Evolutionary conservation across 2,329 filamentous ascomycete genomes (phyloP), one percentile per base, ranked within the genome.

Genomic region (Orbilia brochopaga): DNA sequence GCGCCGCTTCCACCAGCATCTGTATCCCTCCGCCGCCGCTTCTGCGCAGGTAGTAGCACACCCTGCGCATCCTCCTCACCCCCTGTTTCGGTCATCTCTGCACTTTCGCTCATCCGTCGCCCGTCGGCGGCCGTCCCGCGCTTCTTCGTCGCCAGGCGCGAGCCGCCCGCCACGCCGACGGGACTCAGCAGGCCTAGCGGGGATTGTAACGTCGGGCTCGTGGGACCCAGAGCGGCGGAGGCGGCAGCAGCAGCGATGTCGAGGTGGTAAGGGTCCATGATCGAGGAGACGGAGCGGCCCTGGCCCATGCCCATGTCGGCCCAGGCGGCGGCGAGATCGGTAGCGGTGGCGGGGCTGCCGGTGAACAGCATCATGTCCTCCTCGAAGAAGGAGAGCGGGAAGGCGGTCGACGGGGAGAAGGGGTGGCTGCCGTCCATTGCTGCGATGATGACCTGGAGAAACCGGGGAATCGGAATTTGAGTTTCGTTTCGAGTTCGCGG

Each of bases 291-390:
- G 37, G 69, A 73, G 17, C 69, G 61, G 21, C 69, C 69, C 21
- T 73, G 69, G 2, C 69, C 69, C 44, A 73, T 66, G 27, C 69
- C 63, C 69, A 73, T 73, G 63, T 73, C 59, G 10, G 54, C 63
- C 69, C 69, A 73, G 15, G 61, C 69, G 51, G 62, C 61, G 35
- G 57, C 60, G 13, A 65, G 15, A 23, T 65, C 61, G 17, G 52
- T 23, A 8, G 50, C 59, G 23, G 57, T 35, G 30, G 48, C 19
- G 19, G 65, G n/a, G 37, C 65, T 48, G 58, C 66, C 66, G 54
- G 55, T 65, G 67, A 72, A 72, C 48, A 72, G 67, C 30, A 72
- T 50, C 60, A 72, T 72, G 55, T 72, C 67, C 52, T 72, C 67
- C 44, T 65, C 67, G 60, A 72, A 72, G 60, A 65, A 72, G 40